These are phyloP conservation scores for Eucalyptus victrix DNA, from an alignment of 345 rosid species.

Conservation along the genomic window DNA sequence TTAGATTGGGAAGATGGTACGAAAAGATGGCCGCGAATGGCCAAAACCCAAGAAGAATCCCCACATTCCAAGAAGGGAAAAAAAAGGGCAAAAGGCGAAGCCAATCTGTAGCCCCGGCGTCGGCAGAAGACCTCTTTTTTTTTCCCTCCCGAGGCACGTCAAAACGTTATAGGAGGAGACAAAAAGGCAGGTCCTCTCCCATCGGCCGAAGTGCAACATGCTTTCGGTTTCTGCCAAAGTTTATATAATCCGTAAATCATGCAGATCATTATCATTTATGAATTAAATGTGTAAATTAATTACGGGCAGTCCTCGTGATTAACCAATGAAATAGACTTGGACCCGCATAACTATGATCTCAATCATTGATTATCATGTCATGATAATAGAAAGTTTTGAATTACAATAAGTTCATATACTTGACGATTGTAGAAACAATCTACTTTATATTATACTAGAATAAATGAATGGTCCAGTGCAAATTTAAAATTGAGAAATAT, in stretches of 20 bases:
- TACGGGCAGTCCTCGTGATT: not conserved
- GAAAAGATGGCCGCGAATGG: not conserved
- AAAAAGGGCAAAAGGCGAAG: not conserved
- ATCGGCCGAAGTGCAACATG: not conserved
- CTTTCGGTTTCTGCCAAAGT: not conserved
- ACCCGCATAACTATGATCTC: not conserved
- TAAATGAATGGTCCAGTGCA: rapidly evolving
- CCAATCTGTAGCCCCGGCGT: not conserved
- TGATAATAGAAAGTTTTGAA: not conserved
- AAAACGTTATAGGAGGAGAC: not conserved
- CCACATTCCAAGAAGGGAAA: not conserved
- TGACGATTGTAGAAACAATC: rapidly evolving
- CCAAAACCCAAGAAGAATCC: not conserved
- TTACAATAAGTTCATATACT: not conserved
- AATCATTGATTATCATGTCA: not conserved
- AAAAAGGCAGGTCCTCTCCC: not conserved
- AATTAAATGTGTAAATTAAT: not conserved
- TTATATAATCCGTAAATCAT: not conserved
- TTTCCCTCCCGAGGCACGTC: not conserved
- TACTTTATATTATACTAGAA: not conserved
- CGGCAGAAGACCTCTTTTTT: not conserved
- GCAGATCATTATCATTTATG: not conserved
- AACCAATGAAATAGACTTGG: not conserved
- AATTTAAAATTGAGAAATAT: not conserved
- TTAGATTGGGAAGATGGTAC: rapidly evolving